Conservation (phyloP, 2,329 filamentous ascomycete species). For the Colletotrichum tanaceti region DNA sequence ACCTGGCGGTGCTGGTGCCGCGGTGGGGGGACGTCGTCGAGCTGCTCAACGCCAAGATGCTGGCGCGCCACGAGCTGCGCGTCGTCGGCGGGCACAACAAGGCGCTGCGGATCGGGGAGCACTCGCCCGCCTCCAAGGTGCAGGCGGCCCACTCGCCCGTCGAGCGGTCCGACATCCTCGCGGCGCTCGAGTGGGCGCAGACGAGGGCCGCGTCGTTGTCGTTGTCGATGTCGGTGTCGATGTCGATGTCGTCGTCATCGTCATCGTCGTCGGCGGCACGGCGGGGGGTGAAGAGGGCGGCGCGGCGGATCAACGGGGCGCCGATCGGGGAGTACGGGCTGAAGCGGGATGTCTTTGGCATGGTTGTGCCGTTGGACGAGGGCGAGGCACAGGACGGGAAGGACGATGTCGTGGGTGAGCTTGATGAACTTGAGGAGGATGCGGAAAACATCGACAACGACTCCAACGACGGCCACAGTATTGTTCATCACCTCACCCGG, state of each 20-base stretch:
- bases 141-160: conserved; percentile 13
- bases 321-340: conserved; percentile 6
- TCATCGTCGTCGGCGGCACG: background rate
- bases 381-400: no score
- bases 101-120: conserved; percentile 7
- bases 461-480: background rate
- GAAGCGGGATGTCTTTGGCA: conserved; percentile 6
- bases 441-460: background rate
- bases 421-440: background rate
- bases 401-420: background rate
- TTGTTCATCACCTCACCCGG: background rate
- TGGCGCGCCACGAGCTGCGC: conserved; percentile 14
- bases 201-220: background rate
- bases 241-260: no score
- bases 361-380: background rate
- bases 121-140: conserved; percentile 7
- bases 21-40: conserved; percentile 9
- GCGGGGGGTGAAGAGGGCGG: background rate
- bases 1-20: conserved; percentile 11
- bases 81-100: background rate
- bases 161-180: conserved; percentile 13
- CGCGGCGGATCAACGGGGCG: conserved; percentile 3
- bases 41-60: conserved; percentile 13
- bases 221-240: no score
- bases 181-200: conserved; percentile 5